Evolutionary conservation across 495 filamentous ascomycete species (phyloP), one percentile per base, ranked within the genome.

Genomic region (Tuber indicum): DNA sequence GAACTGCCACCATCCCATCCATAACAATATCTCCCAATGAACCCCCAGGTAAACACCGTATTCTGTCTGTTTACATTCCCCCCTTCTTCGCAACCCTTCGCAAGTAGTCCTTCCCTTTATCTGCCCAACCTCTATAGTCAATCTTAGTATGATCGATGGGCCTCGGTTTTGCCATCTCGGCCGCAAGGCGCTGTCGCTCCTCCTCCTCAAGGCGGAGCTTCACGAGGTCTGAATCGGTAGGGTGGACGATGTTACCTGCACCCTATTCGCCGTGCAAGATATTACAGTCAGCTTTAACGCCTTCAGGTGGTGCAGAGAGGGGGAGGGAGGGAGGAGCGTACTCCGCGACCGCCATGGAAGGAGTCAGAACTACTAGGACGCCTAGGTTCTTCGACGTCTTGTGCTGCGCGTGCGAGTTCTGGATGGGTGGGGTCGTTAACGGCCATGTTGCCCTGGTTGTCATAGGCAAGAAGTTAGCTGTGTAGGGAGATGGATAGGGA

Each of bases 371-470:
- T 84, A 81, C 52, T 83, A 76, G 71, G 87, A 77, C 85, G 87
- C 86, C 89, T 86, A 43, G 86, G 85, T 23, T 87, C 84, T 72
- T 88, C 89, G 75, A 97, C 92, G 83, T 97, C 94, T 84, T 98
- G 94, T 47, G 89, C 91, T 70, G 88, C 87, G 73, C 94, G 89
- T 62, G 94, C 93, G 79, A 93, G 85, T 79, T 91, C 89, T 8
- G 88, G 88, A 70, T 85, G 84, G 26, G 87, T 85, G 5, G 90
- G 90, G 77, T 94, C 91, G 73, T 88, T 88, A 79, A 90, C 88
- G 32, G 90, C 87, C 91, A 95, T 94, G 84, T 95, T 95, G 39
- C 92, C 92, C 16, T 85, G 85, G 69, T 85, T 82, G 76, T 85
- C 85, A 41, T 32, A 8, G 43, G 21, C 8, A 44, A 46, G 32